Evolutionary conservation across 345 rosid genomes (phyloP), one percentile per base, ranked within the genome.

Genomic region (Triadica sebifera): DNA sequence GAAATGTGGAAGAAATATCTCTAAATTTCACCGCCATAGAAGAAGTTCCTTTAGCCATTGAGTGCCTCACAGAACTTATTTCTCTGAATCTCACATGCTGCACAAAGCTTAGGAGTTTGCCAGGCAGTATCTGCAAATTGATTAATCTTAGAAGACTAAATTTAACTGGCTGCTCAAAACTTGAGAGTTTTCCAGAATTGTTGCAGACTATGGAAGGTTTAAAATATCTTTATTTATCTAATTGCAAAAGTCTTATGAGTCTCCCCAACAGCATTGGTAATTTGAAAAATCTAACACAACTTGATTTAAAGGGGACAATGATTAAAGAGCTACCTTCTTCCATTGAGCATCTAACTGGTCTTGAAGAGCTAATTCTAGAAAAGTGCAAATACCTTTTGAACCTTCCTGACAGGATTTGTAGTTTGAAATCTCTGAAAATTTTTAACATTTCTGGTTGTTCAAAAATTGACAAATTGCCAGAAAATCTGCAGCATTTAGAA

Each of bases 131-230:
- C 19, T 67, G 41, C 2, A 47, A 66, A n/a, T 47, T 66, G 39
- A 46, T 22, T 29, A 22, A 4, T 67, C 22, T 67, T 47, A 12
- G 39, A 17, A 67, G 1, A 10, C 13, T 46, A 12, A 22, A 4
- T 41, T 67, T 67, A 67, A 10, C 5, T 24, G 41, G 41, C 57
- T 67, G 56, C 56, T 24, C 70, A 12, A 46, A 24, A 25, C 41
- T 67, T 12, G 70, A 65, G 69, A 67, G n/a, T 46, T 67, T 49
- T 38, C 70, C 56, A 22, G 57, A 50, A 22, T 24, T 67, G 6
- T 38, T 43, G 25, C 19, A 38, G 51, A 7, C 20, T 10, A 39
- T 39, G 62, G 38, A 53, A 39, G 49, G 58, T 13, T 0, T 70
- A 41, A 41, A 53, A 53, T 38, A 24, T 17, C 38, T 67, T 50